A percentile compares a stretch with the other conserved stretches of the same genome.
Evolutionary conservation across 352 stramenopile species (phyloP).

Genomic region (Phytophthora foliorum): DNA sequence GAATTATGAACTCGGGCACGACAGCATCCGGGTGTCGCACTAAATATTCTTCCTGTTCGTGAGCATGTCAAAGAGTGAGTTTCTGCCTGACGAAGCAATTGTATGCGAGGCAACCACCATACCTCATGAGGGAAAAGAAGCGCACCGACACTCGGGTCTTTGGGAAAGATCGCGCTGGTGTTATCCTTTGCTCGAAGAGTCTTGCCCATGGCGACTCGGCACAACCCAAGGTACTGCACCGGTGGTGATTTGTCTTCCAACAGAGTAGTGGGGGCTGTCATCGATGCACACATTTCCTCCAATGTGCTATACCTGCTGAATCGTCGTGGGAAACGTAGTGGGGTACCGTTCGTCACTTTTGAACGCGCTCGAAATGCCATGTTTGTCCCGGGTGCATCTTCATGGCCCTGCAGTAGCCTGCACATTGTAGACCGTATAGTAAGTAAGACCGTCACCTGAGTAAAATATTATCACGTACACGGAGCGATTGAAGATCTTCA

Average conservation of each 20-base stretch:
- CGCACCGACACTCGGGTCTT: constrained; percentile 43
- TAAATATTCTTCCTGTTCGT: constrained; percentile 72
- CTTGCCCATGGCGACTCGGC: constrained; percentile 72
- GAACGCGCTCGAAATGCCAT: constrained; percentile 28
- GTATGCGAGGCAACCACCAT: background rate
- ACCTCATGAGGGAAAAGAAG: constrained; percentile 57
- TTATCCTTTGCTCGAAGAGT: constrained; percentile 41
- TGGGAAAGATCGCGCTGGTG: constrained; percentile 27
- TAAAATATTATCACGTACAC: constrained; percentile 24
- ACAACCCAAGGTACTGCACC: constrained; percentile 69
- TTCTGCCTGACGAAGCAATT: background rate
- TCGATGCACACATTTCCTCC: constrained; percentile 33
- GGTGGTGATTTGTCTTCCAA: constrained; percentile 4
- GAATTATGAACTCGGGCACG: constrained; percentile 80
- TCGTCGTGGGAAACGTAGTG: constrained; percentile 57
- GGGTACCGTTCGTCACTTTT: constrained; percentile 17
- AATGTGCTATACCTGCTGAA: constrained; percentile 86
- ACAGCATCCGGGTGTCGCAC: constrained; percentile 66
- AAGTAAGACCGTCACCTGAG: background rate
- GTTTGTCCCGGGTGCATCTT: constrained; percentile 38
- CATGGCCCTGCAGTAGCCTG: constrained; percentile 23
- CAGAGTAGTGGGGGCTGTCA: background rate
- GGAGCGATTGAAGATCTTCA: constrained; percentile 51
- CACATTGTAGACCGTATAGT: background rate
- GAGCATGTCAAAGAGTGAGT: background rate